Conservation (phyloP, 1,139 yeast species). For the Ogataea hybrid region DNA sequence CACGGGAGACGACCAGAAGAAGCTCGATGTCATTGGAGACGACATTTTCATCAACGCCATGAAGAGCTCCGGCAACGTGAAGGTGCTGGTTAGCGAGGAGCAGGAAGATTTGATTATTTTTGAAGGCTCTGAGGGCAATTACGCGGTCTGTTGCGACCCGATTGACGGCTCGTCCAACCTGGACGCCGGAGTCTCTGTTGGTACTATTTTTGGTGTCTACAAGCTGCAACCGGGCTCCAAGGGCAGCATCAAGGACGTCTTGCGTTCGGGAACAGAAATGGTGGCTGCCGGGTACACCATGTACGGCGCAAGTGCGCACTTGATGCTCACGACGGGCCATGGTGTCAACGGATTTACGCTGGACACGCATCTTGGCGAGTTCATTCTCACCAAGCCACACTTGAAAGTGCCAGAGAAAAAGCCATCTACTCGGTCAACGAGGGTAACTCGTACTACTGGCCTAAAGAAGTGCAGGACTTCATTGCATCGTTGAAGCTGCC, state of each 20-base stretch:
- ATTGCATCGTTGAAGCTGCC: constrained; percentile 77
- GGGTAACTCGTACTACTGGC: constrained; percentile 91
- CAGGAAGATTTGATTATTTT: constrained; percentile 94
- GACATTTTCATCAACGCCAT: constrained; percentile 97
- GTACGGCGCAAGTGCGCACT: constrained; percentile 99
- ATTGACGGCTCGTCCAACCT: constrained; percentile 96
- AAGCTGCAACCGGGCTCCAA: constrained; percentile 67
- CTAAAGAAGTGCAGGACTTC: constrained; percentile 63
- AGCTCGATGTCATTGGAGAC: constrained; percentile 95
- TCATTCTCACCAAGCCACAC: constrained; percentile 85
- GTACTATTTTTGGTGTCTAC: constrained; percentile 94
- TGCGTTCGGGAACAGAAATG: constrained; percentile 90
- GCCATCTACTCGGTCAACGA: constrained; percentile 91
- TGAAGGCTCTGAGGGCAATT: constrained; percentile 76
- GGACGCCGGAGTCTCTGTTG: constrained; percentile 98
- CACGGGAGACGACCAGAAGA: constrained; percentile 97
- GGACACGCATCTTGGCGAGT: constrained; percentile 91
- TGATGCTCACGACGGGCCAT: constrained; percentile 86
- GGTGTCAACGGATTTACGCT: constrained; percentile 96
- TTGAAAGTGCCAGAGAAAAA: constrained; percentile 64
- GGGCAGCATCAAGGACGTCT: constrained; percentile 86
- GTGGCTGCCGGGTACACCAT: constrained; percentile 98
- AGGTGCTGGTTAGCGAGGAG: constrained; percentile 89
- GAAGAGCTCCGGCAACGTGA: constrained; percentile 91
- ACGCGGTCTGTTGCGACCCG: constrained; percentile 98